Percentiles rank a stretch among this genome's conserved stretches.
These are phyloP conservation scores for Eutrema salsugineum DNA, from an alignment of 441 rosid genomes.

Conservation along the genomic window DNA sequence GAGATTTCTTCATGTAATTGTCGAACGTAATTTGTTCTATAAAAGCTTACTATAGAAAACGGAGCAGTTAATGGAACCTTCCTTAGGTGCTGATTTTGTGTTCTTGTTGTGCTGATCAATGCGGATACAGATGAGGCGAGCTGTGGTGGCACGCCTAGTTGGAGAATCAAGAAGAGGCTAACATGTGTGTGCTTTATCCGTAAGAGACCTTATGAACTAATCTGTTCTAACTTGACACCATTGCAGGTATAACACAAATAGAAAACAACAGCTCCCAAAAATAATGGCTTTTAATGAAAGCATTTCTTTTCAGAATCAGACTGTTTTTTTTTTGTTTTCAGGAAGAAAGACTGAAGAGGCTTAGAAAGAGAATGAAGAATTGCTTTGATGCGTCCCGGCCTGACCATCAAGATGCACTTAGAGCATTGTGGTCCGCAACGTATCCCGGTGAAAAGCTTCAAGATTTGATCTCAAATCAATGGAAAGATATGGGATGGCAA, in stretches of 20 bases:
- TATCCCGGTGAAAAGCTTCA: slow-evolving; percentile 69
- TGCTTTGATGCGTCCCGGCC: slow-evolving; percentile 65
- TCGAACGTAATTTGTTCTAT: not conserved
- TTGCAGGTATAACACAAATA: slow-evolving; percentile 46
- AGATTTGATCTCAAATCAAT: slow-evolving; percentile 75
- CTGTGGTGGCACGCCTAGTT: slow-evolving; percentile 55
- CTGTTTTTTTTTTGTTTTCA: not conserved
- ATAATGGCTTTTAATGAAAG: not conserved
- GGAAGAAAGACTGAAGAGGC: slow-evolving; percentile 74
- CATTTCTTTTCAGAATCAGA: not conserved
- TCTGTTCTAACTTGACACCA: slow-evolving; percentile 75
- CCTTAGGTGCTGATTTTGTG: not conserved
- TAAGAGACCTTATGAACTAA: slow-evolving; percentile 67
- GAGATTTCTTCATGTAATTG: not conserved
- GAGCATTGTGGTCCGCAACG: slow-evolving; percentile 78
- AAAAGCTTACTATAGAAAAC: not conserved
- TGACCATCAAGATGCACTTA: slow-evolving; percentile 86
- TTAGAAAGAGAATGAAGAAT: slow-evolving; percentile 69
- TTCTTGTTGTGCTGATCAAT: not conserved
- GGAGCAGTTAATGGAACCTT: not conserved
- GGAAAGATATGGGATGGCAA: slow-evolving; percentile 99
- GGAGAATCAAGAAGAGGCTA: slow-evolving; percentile 76
- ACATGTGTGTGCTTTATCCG: slow-evolving; percentile 91
- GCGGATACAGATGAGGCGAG: slow-evolving; percentile 44
- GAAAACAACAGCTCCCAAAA: not conserved